Evolutionary conservation across 1,284 basidiomycete genomes (phyloP), one percentile per base, ranked within the genome.

Genomic region (Ustilago nuda): DNA sequence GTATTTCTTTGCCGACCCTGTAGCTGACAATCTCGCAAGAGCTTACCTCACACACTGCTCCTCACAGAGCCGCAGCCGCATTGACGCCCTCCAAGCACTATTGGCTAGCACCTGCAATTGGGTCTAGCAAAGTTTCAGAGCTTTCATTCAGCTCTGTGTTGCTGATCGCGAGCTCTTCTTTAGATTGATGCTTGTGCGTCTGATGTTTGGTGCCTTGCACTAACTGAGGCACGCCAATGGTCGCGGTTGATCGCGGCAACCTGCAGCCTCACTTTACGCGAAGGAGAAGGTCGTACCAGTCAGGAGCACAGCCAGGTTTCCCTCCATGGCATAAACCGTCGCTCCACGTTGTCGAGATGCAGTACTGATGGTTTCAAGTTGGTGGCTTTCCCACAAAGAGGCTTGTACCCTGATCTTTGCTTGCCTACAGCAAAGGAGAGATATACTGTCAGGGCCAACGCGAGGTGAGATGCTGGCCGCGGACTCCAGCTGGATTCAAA

Each of bases 231-330:
- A 41, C 39, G 39, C 39, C 39, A 11, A 13, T 41, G 7, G 13
- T 17, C 23, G 23, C 23, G 23, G 23, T 41, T 45, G n/a, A 19
- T 45, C 19, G 43, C 43, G 43, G 43, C n/a, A 27, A 15, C 43
- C 7, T 53, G 51, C 32, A 53, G 17, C 51, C 51, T 37, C 51
- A 36, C 32, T 36, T 53, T 53, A 53, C 33, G 32, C 30, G 17
- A 53, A 53, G 27, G 48, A 50, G 11, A 36, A 53, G 51, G 2
- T 36, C 48, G 30, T 23, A 30, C 48, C n/a, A 17, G 1, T 6
- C 1, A 41, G 39, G 11, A 17, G 39, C 15, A 19, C n/a, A 45
- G 43, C 43, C 43, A 19, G 19, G n/a, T 45, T 45, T 27, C 23
- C 43, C 7, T 15, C 43, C 19, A 45, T 45, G 43, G 19, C n/a